Percentiles rank a stretch among this genome's conserved stretches.
These are phyloP conservation scores for Phytophthora pluvialis DNA, from an alignment of 352 stramenopile genomes.

Conservation along the genomic window DNA sequence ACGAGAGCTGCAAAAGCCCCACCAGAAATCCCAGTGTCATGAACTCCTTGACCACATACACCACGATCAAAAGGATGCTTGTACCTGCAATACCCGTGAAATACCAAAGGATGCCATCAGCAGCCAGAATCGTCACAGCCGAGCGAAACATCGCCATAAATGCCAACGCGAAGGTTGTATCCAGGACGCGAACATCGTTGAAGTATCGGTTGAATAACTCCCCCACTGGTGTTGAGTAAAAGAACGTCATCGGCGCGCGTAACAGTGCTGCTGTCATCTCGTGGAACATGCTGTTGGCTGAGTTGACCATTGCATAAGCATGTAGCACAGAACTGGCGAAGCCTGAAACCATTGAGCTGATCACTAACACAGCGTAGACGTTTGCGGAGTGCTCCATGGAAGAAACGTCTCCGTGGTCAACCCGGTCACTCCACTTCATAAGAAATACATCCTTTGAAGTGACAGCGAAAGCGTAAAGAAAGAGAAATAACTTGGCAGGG, in stretches of 20 bases:
- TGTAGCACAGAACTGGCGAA: slow-evolving; percentile 44
- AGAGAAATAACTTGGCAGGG: slow-evolving; percentile 36
- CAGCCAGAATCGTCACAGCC: slow-evolving; percentile 33
- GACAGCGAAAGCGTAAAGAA: slow-evolving; percentile 37
- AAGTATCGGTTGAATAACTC: slow-evolving; percentile 58
- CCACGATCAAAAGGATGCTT: slow-evolving; percentile 41
- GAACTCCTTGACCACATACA: slow-evolving; percentile 46
- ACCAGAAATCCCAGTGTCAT: slow-evolving; percentile 40
- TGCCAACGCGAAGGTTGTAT: slow-evolving; percentile 34
- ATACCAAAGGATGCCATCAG: slow-evolving; percentile 46
- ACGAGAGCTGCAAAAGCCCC: slow-evolving; percentile 42
- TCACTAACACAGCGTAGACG: slow-evolving; percentile 44
- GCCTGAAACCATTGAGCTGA: slow-evolving; percentile 43
- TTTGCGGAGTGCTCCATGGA: slow-evolving; percentile 36
- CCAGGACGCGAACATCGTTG: slow-evolving; percentile 39
- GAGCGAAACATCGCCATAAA: slow-evolving; percentile 46
- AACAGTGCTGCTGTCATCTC: slow-evolving; percentile 54
- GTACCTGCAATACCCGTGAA: slow-evolving; percentile 39
- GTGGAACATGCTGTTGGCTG: slow-evolving; percentile 45
- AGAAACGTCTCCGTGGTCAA: slow-evolving; percentile 32
- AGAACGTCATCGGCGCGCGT: slow-evolving; percentile 51
- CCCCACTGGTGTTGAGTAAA: slow-evolving; percentile 52
- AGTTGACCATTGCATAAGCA: slow-evolving; percentile 39
- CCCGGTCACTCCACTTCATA: slow-evolving; percentile 46
- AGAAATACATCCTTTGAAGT: slow-evolving; percentile 47